These are phyloP conservation scores for Pythium aquatile DNA, from an alignment of 352 stramenopile genomes.

Conservation along the genomic window DNA sequence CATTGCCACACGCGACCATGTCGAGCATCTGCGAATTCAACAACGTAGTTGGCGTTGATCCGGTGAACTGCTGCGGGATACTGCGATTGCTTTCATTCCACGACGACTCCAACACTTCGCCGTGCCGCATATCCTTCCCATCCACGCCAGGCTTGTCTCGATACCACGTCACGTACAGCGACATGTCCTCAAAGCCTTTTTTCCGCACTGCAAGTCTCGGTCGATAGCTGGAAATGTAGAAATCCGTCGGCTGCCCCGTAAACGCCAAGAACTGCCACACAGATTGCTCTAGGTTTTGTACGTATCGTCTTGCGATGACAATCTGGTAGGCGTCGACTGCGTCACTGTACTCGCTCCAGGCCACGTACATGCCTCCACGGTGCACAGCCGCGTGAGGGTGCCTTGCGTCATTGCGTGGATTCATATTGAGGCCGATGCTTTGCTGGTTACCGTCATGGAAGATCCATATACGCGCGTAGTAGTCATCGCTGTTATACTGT, in stretches of 20 bases:
- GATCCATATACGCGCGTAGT: slow-evolving; percentile 57
- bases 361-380: slow-evolving; percentile 53
- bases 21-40: slow-evolving; percentile 23
- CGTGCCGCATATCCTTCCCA: slow-evolving; percentile 46
- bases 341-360: slow-evolving; percentile 49
- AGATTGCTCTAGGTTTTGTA: slow-evolving; percentile 53
- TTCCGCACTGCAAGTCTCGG: slow-evolving; percentile 45
- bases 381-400: slow-evolving; percentile 45
- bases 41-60: not conserved
- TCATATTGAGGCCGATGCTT: slow-evolving; percentile 44
- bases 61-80: slow-evolving; percentile 26
- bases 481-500: slow-evolving; percentile 44
- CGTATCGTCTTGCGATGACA: slow-evolving; percentile 44
- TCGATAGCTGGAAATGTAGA: slow-evolving; percentile 45
- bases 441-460: slow-evolving; percentile 65
- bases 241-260: slow-evolving; percentile 26
- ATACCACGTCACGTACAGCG: slow-evolving; percentile 53
- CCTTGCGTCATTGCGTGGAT: slow-evolving; percentile 43
- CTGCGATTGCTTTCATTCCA: slow-evolving; percentile 38
- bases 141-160: slow-evolving; percentile 41
- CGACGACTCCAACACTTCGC: slow-evolving; percentile 40
- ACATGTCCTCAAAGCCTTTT: slow-evolving; percentile 50
- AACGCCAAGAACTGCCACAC: slow-evolving; percentile 51
- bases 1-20: slow-evolving; percentile 39
- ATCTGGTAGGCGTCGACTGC: slow-evolving; percentile 40